Conservation (phyloP, 805 yeast genomes). For the Starmerella sirachaensis region DNA sequence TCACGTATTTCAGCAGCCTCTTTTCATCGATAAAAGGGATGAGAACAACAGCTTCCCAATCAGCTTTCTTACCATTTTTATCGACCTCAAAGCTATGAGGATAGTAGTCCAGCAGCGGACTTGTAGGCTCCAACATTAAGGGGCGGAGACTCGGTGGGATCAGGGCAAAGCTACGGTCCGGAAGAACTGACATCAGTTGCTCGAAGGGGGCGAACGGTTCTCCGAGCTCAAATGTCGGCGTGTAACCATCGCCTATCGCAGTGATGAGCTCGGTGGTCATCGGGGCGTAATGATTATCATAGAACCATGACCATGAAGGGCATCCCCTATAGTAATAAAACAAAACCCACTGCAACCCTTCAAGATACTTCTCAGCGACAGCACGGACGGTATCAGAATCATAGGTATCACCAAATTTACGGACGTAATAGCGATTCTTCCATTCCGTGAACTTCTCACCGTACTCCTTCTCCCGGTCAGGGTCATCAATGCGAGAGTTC, state of each 20-base stretch:
- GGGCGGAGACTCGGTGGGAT: slow-evolving; percentile 69
- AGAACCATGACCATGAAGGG: slow-evolving; percentile 95
- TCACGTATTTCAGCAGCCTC: slow-evolving; percentile 60
- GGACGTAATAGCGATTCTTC: slow-evolving; percentile 76
- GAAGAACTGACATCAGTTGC: slow-evolving; percentile 94
- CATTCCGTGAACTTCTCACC: slow-evolving; percentile 63
- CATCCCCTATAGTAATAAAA: slow-evolving; percentile 82
- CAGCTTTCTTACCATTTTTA: slow-evolving; percentile 86
- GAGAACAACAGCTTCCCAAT: slow-evolving; percentile 96
- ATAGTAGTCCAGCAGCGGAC: slow-evolving; percentile 83
- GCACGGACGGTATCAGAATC: slow-evolving; percentile 47
- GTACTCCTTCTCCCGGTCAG: slow-evolving; percentile 43
- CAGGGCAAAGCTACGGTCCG: slow-evolving; percentile 73
- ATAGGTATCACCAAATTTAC: slow-evolving; percentile 58
- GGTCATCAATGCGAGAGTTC: slow-evolving; percentile 26
- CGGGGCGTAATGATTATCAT: slow-evolving; percentile 82
- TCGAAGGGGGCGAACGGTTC: slow-evolving; percentile 84
- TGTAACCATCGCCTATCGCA: slow-evolving; percentile 48
- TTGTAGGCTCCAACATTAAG: slow-evolving; percentile 71
- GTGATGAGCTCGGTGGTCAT: slow-evolving; percentile 73
- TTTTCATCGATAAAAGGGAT: slow-evolving; percentile 82
- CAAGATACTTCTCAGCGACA: slow-evolving; percentile 68
- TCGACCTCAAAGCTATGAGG: slow-evolving; percentile 82
- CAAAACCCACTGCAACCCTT: slow-evolving; percentile 95
- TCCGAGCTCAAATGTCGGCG: slow-evolving; percentile 54